Conservation (phyloP, 768 basidiomycete genomes). For the Leccinum subgranulosum region DNA sequence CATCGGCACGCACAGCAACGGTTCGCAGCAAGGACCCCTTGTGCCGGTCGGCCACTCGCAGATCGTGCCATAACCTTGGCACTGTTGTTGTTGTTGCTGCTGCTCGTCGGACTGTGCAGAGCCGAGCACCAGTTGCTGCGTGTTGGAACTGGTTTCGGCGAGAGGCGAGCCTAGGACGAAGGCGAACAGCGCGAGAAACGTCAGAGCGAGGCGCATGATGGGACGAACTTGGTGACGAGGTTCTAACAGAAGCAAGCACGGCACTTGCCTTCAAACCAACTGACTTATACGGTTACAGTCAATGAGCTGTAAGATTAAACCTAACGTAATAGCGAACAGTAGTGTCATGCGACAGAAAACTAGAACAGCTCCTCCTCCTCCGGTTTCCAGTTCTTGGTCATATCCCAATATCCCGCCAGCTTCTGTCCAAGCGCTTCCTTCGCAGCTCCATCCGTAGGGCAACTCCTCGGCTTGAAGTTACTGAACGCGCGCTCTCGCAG, state of each 20-base stretch:
- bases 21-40: constrained; percentile 11
- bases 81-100: background rate
- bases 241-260: background rate
- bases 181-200: background rate
- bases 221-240: background rate
- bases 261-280: too few relatives aligned
- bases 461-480: constrained; percentile 75
- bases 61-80: background rate
- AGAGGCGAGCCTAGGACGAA: constrained; percentile 4
- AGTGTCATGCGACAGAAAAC: background rate
- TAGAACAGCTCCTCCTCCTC: constrained; percentile 76
- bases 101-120: background rate
- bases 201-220: constrained; percentile 10
- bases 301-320: background rate
- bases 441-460: constrained; percentile 80
- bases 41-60: constrained; percentile 2
- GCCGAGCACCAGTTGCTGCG: constrained; percentile 2
- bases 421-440: constrained; percentile 84
- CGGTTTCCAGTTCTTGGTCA: constrained; percentile 85
- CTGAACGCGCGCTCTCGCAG: constrained; percentile 79
- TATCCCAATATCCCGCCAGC: constrained; percentile 91
- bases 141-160: background rate
- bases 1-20: constrained; percentile 9
- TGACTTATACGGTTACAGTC: background rate
- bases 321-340: background rate